Conservation (phyloP, 2,329 filamentous ascomycete species). For the Botrytis fabae region DNA sequence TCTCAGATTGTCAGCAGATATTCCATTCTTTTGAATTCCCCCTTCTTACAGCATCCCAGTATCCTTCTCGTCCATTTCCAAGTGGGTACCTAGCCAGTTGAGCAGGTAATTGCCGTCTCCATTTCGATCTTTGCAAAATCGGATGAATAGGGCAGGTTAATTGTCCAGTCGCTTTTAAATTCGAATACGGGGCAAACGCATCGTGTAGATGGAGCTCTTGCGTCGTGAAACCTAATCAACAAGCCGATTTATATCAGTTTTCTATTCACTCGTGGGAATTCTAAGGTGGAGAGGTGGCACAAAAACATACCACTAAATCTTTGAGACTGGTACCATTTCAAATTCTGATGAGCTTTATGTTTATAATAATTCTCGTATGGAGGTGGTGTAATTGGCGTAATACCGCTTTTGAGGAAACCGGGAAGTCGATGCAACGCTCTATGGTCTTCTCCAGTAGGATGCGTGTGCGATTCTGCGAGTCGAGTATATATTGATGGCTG, state of each 20-base stretch:
- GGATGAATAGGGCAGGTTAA: slow-evolving; percentile 17
- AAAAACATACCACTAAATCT: slow-evolving; percentile 9
- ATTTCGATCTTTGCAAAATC: slow-evolving; percentile 10
- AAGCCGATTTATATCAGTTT: background rate
- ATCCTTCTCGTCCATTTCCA: slow-evolving; percentile 3
- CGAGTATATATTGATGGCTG: background rate
- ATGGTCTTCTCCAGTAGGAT: slow-evolving; percentile 5
- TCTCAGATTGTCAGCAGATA: background rate
- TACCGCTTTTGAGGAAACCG: slow-evolving; percentile 9
- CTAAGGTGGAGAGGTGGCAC: background rate
- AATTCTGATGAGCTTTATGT: slow-evolving; percentile 9
- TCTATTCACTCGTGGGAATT: rapidly evolving
- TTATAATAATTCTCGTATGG: slow-evolving; percentile 9
- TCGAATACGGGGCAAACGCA: slow-evolving; percentile 12
- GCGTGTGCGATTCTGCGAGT: slow-evolving; percentile 13
- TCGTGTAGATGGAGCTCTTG: slow-evolving; percentile 7
- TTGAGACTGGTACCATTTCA: slow-evolving; percentile 8
- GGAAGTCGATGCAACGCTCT: background rate
- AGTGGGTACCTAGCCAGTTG: slow-evolving; percentile 13
- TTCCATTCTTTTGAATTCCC: rapidly evolving
- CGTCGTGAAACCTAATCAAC: background rate
- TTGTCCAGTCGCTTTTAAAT: background rate
- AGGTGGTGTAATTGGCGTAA: slow-evolving; percentile 15
- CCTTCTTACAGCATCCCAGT: slow-evolving; percentile 19
- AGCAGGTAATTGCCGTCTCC: slow-evolving; percentile 5